Evolutionary conservation across 139 green algal species (phyloP).

Genomic region (Micromonas pusilla): DNA sequence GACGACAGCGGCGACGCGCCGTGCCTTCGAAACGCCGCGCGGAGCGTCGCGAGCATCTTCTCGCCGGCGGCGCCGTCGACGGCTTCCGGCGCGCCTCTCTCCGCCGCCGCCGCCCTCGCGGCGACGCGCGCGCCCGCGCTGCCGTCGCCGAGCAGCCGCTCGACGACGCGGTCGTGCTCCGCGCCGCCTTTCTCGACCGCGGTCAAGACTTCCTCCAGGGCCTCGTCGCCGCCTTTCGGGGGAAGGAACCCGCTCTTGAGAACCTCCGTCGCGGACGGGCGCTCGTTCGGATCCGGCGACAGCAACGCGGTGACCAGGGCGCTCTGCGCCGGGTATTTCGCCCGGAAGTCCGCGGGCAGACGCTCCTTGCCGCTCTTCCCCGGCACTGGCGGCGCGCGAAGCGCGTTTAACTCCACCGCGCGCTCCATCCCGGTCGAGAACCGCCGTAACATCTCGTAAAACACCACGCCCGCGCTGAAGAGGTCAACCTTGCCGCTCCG

Average conservation of each 20-base stretch:
- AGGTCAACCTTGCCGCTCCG: slow-evolving; percentile 53
- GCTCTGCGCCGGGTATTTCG: neutral
- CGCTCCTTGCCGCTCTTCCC: neutral
- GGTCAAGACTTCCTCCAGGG: neutral
- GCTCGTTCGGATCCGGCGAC: neutral
- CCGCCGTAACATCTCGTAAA: slow-evolving; percentile 81
- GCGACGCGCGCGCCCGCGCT: neutral
- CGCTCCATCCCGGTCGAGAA: slow-evolving; percentile 85
- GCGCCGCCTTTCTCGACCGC: neutral
- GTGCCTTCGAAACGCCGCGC: neutral
- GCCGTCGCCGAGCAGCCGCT: neutral
- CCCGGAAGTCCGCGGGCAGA: neutral
- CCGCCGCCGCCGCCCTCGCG: too few species aligned
- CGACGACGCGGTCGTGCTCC: neutral
- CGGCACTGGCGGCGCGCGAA: slow-evolving; percentile 35
- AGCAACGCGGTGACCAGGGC: neutral
- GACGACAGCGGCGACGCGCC: neutral
- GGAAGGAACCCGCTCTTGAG: neutral
- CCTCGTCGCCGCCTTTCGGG: neutral
- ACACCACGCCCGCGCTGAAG: slow-evolving; percentile 73
- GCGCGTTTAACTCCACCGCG: slow-evolving; percentile 53
- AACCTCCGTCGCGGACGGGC: neutral
- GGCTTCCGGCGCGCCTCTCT: neutral
- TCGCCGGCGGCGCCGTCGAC: neutral
- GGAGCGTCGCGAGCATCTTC: neutral